A percentile compares a stretch with the other conserved stretches of the same genome.
phyloP scores from a whole-genome alignment of 352 stramenopile genomes.

The Plasmopara halstedii region DNA sequence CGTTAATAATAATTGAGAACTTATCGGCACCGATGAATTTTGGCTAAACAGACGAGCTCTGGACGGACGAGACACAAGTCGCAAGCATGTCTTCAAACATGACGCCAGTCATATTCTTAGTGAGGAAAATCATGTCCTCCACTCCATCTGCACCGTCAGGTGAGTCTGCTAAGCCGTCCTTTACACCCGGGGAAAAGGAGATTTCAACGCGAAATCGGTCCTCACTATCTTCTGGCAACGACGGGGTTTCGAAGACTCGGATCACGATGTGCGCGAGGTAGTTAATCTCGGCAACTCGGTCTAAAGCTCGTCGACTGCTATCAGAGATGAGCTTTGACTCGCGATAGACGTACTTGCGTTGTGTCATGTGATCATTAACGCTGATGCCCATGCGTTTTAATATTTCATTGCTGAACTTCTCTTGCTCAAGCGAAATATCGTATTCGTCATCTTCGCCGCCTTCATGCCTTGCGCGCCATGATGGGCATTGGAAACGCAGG shows the following conservation, averaged over 20 bases:
- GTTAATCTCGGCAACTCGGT: conserved; percentile 92
- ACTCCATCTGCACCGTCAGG: conserved; percentile 21
- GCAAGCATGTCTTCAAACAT: conserved; percentile 88
- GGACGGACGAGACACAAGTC: conserved; percentile 72
- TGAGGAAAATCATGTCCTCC: conserved; percentile 75
- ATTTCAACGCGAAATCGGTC: conserved; percentile 84
- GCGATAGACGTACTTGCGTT: conserved; percentile 76
- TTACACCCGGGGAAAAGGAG: conserved; percentile 71
- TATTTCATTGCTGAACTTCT: conserved; percentile 81
- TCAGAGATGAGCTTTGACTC: conserved; percentile 77
- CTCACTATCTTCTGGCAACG: conserved; percentile 71
- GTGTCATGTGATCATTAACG: conserved; percentile 67
- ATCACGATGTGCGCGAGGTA: conserved; percentile 99
- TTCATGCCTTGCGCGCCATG: conserved; percentile 55
- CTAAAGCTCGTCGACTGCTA: conserved; percentile 55
- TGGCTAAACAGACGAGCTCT: conserved; percentile 26
- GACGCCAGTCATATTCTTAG: conserved; percentile 77
- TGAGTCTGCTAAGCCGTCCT: conserved; percentile 23
- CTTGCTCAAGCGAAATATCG: conserved; percentile 70
- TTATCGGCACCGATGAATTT: conserved; percentile 8
- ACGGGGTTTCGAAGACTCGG: conserved; percentile 95
- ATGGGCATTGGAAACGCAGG: conserved; percentile 85
- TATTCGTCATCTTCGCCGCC: conserved; percentile 54
- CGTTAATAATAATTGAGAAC: not conserved
- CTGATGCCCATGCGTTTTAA: conserved; percentile 82